Evolutionary conservation across 2,329 filamentous ascomycete species (phyloP).

Genomic region (Venturiaceae sp.): DNA sequence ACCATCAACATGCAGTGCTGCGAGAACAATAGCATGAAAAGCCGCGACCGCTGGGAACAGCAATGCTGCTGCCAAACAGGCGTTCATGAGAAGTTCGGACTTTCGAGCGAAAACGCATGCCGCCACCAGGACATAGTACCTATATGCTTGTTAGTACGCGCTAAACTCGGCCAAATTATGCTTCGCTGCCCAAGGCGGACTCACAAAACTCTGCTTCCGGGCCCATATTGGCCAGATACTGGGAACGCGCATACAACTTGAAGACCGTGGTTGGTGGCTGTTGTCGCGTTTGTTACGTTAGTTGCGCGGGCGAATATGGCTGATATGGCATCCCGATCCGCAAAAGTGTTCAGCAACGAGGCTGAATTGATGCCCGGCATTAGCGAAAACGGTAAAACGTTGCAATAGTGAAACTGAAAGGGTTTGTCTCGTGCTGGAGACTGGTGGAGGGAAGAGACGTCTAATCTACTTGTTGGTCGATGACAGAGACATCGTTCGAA

Average conservation of each 20-base stretch:
- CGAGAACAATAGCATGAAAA: conserved; percentile 53
- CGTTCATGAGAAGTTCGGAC: conserved; percentile 50
- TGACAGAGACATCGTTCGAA: not conserved
- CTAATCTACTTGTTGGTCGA: not conserved
- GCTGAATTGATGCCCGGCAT: conserved; percentile 11
- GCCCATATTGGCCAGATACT: conserved; percentile 47
- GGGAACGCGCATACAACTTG: conserved; percentile 49
- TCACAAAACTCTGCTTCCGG: conserved; percentile 42
- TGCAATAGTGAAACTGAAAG: not conserved
- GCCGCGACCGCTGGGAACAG: conserved; percentile 55
- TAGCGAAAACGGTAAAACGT: not conserved
- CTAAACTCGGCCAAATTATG: conserved; percentile 15
- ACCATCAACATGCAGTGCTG: conserved; percentile 50
- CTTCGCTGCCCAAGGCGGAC: not conserved
- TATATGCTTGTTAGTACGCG: conserved; percentile 17
- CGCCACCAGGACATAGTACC: conserved; percentile 55
- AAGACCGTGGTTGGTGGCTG: conserved; percentile 13
- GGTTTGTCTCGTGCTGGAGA: not conserved
- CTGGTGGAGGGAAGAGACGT: not conserved
- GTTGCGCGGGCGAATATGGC: conserved; percentile 13
- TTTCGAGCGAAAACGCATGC: conserved; percentile 55
- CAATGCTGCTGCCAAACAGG: conserved; percentile 53
- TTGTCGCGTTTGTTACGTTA: conserved; percentile 11
- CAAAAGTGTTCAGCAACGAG: conserved; percentile 16
- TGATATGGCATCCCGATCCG: conserved; percentile 13